Percentiles rank a stretch among this genome's conserved stretches.
Conservation (phyloP, 1,139 yeast species). For the Saccharomyces hybrid region DNA sequence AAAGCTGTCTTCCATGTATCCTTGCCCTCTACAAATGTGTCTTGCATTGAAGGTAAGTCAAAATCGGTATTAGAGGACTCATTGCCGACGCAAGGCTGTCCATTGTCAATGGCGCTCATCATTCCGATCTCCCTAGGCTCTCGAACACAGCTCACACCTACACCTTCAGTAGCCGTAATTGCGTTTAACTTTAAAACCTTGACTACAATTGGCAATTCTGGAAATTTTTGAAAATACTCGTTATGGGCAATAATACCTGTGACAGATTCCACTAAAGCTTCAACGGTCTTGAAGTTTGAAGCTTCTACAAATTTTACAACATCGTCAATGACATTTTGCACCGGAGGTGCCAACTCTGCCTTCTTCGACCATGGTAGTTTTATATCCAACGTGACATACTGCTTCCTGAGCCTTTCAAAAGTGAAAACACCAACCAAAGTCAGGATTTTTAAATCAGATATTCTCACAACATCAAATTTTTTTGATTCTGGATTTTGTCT, state of each 20-base stretch:
- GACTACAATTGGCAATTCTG: conserved; percentile 40
- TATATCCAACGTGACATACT: conserved; percentile 60
- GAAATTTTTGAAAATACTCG: conserved; percentile 16
- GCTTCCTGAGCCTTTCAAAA: conserved; percentile 75
- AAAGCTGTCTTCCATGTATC: conserved; percentile 47
- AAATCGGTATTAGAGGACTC: conserved; percentile 9
- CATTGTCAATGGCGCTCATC: neutral
- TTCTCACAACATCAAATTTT: conserved; percentile 38
- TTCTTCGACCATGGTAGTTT: conserved; percentile 37
- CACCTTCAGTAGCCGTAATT: conserved; percentile 76
- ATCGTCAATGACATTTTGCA: conserved; percentile 37
- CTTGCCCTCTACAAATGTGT: neutral
- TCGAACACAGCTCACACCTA: conserved; percentile 71
- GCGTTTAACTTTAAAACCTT: conserved; percentile 83
- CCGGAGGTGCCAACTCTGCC: conserved; percentile 16
- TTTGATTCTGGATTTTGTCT: conserved; percentile 12
- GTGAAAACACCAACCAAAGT: conserved; percentile 88
- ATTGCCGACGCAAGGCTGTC: neutral
- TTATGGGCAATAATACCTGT: conserved; percentile 51
- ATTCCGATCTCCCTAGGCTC: conserved; percentile 33
- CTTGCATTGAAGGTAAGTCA: conserved; percentile 24
- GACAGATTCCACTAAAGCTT: conserved; percentile 73
- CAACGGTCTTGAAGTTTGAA: conserved; percentile 83
- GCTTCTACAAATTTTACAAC: conserved; percentile 55
- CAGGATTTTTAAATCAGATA: conserved; percentile 50